Evolutionary conservation across 352 stramenopile genomes (phyloP).

Genomic region (Phytophthora kernoviae): DNA sequence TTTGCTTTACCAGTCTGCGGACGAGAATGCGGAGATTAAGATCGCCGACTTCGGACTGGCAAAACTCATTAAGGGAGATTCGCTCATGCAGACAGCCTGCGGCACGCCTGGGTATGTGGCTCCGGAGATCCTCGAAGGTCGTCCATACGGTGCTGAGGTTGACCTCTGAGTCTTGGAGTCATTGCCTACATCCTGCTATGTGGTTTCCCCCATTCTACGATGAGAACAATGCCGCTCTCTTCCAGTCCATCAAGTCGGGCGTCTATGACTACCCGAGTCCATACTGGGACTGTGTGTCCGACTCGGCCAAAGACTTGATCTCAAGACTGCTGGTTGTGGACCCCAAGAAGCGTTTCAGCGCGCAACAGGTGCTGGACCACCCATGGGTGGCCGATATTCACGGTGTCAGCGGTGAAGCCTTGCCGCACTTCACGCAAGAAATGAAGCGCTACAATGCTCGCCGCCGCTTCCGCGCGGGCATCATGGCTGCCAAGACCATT

Average conservation of each 20-base stretch:
- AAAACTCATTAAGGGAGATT: slow-evolving; percentile 93
- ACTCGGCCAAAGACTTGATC: slow-evolving; percentile 93
- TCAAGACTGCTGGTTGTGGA: slow-evolving; percentile 90
- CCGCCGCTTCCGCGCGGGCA: slow-evolving; percentile 74
- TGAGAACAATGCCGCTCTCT: slow-evolving; percentile 90
- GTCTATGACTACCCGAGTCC: slow-evolving; percentile 92
- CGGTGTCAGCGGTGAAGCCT: slow-evolving; percentile 66
- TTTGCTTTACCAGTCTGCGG: slow-evolving; percentile 82
- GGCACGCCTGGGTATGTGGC: slow-evolving; percentile 97
- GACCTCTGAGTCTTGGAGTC: slow-evolving; percentile 97
- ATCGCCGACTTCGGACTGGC: slow-evolving; percentile 92
- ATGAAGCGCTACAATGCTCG: slow-evolving; percentile 90
- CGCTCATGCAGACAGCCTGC: slow-evolving; percentile 94
- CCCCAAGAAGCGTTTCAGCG: slow-evolving; percentile 89
- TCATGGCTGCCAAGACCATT: slow-evolving; percentile 85
- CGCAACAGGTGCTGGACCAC: slow-evolving; percentile 82
- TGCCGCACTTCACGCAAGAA: slow-evolving; percentile 90
- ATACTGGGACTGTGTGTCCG: slow-evolving; percentile 94
- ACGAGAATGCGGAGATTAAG: slow-evolving; percentile 94
- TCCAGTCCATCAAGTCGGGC: slow-evolving; percentile 88
- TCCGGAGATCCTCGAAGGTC: slow-evolving; percentile 95
- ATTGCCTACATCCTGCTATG: slow-evolving; percentile 96
- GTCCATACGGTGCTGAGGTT: slow-evolving; percentile 93
- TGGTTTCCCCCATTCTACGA: slow-evolving; percentile 97
- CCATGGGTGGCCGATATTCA: slow-evolving; percentile 85